Percentiles rank a stretch among this genome's conserved stretches.
These are phyloP conservation scores for Oryza rufipogon DNA, from an alignment of 176 grass and related monocot genomes.

Conservation along the genomic window DNA sequence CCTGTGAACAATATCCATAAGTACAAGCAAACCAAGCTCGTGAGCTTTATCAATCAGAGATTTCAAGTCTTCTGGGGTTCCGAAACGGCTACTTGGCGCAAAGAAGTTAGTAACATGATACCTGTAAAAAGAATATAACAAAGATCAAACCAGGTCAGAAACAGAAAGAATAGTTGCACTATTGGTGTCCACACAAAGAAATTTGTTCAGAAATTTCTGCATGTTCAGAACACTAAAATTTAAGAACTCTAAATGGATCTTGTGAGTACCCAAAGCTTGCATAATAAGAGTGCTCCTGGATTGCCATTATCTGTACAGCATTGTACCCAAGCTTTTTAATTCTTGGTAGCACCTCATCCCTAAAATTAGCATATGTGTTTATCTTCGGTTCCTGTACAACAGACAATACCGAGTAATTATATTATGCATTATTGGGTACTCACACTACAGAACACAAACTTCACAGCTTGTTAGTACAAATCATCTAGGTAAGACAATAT, in stretches of 20 bases:
- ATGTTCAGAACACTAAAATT: neutral
- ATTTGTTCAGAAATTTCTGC: neutral
- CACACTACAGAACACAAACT: neutral
- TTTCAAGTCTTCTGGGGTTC: conserved; percentile 95
- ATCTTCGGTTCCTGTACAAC: conserved; percentile 80
- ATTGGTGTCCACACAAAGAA: conserved; percentile 6
- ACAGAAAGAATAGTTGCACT: neutral
- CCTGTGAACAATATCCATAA: conserved; percentile 99
- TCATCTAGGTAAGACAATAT: neutral
- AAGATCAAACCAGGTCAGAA: conserved; percentile 25
- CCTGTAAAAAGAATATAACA: conserved; percentile 48
- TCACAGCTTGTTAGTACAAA: conserved; percentile 11
- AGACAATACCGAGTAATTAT: neutral
- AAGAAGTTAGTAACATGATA: conserved; percentile 99
- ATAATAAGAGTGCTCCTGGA: conserved; percentile 98
- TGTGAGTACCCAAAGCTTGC: conserved; percentile 89
- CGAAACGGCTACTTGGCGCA: conserved; percentile 98
- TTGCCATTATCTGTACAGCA: conserved; percentile 99
- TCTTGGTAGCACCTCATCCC: conserved; percentile 91
- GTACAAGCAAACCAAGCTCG: conserved; percentile 90
- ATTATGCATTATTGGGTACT: neutral
- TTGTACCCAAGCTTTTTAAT: conserved; percentile 99
- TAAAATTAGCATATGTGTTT: conserved; percentile 91
- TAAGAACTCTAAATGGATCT: conserved; percentile 28
- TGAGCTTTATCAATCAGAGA: conserved; percentile 97